Conservation (phyloP, 306 rosid genomes). For the Fragaria iinumae region DNA sequence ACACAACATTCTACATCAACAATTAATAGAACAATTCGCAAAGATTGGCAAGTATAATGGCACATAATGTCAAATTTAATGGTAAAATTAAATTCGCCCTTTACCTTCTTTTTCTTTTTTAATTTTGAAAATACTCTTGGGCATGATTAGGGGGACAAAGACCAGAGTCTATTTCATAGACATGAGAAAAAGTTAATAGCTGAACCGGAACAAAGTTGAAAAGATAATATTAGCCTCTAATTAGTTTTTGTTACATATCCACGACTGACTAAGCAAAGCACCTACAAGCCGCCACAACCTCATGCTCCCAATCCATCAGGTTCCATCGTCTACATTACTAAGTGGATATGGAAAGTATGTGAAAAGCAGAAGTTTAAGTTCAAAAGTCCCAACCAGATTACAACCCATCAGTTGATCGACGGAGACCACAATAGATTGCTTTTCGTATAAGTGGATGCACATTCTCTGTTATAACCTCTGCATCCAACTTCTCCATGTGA, state of each 20-base stretch:
- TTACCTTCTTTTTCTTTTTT: no score
- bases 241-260: background rate
- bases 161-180: background rate
- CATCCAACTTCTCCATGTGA: slow-evolving; percentile 76
- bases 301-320: slow-evolving; percentile 1
- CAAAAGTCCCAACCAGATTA: slow-evolving; percentile 23
- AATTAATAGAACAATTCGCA: no score
- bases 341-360: background rate
- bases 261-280: background rate
- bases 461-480: slow-evolving; percentile 61
- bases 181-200: background rate
- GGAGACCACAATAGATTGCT: slow-evolving; percentile 70
- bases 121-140: background rate
- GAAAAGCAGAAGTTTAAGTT: background rate
- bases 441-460: slow-evolving; percentile 63
- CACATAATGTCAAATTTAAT: no score
- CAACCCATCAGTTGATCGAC: slow-evolving; percentile 43
- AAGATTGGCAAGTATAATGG: no score
- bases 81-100: no score
- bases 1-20: no score
- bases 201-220: background rate
- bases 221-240: background rate
- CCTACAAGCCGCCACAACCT: background rate
- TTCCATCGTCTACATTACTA: slow-evolving; percentile 4
- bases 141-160: background rate